These are phyloP conservation scores for Chimonanthus salicifolius DNA, from an alignment of 164 flowering plant genomes.

Conservation along the genomic window DNA sequence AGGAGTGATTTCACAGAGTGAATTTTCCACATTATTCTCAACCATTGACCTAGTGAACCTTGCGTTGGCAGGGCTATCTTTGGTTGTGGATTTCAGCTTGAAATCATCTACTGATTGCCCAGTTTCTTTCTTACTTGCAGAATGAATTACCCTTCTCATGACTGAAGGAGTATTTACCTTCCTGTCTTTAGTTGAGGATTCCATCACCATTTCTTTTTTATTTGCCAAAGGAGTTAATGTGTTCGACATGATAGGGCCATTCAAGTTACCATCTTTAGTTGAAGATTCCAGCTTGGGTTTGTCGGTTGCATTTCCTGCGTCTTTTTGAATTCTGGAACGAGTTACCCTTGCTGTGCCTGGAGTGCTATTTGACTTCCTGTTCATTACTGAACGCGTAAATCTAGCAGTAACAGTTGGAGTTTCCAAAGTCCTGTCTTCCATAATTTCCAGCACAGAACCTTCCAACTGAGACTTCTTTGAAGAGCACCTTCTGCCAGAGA, in stretches of 20 bases:
- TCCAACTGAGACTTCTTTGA: slow-evolving; percentile 8
- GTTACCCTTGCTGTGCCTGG: not conserved
- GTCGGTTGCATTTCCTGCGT: not conserved
- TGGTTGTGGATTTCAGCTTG: not conserved
- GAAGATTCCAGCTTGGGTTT: not conserved
- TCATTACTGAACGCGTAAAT: slow-evolving; percentile 15
- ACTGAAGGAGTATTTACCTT: not conserved
- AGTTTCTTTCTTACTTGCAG: not conserved
- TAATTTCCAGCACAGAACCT: slow-evolving; percentile 3
- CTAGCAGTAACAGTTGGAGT: slow-evolving; percentile 1
- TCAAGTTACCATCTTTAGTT: not conserved
- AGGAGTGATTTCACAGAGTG: not conserved
- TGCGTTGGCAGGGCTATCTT: not conserved
- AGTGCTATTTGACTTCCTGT: slow-evolving; percentile 1
- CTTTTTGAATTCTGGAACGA: slow-evolving; percentile 1
- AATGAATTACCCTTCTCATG: not conserved
- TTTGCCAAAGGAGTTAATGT: not conserved
- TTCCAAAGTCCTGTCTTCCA: slow-evolving; percentile 5
- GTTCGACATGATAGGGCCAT: not conserved
- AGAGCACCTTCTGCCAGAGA: slow-evolving; percentile 9
- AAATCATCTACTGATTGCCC: not conserved
- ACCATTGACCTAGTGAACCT: not conserved
- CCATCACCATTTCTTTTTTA: not conserved
- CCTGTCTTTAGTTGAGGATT: not conserved
- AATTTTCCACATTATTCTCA: slow-evolving; percentile 1